A percentile compares a stretch with the other conserved stretches of the same genome.
Conservation (phyloP, 495 filamentous ascomycete species). For the Glutinoglossum americanum region DNA sequence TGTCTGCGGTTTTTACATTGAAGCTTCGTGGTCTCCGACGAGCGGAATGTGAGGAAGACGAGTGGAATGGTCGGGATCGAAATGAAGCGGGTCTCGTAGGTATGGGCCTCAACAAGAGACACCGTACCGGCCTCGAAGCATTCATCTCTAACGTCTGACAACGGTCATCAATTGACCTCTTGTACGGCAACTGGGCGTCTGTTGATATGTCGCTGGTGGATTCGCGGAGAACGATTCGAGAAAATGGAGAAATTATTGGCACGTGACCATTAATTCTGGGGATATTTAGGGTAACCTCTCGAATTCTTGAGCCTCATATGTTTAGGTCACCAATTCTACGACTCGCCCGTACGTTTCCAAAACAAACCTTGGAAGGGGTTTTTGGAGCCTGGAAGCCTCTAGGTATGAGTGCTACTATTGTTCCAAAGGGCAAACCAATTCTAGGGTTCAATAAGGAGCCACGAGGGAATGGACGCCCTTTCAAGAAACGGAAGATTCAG, state of each 20-base stretch:
- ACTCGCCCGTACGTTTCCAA: background rate
- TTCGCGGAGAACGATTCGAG: no score
- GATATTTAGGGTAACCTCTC: background rate
- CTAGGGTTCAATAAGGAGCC: background rate
- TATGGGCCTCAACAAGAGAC: constrained; percentile 2
- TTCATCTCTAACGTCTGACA: background rate
- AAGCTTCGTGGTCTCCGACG: background rate
- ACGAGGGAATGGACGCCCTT: background rate
- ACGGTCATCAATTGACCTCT: background rate
- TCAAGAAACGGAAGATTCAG: constrained; percentile 7
- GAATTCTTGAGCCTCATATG: background rate
- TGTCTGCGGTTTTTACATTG: constrained; percentile 10
- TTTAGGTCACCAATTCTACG: background rate
- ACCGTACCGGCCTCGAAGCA: background rate
- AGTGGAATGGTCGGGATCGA: constrained; percentile 3
- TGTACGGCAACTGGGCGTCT: background rate
- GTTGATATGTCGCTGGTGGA: background rate
- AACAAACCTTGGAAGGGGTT: background rate
- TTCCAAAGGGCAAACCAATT: background rate
- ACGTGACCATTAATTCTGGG: background rate
- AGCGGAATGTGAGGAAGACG: background rate
- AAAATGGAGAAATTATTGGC: background rate
- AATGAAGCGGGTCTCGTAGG: background rate
- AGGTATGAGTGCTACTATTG: background rate
- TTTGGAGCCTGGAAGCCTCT: background rate